phyloP scores from a whole-genome alignment of 768 basidiomycete genomes.

The Lentinula boryana region DNA sequence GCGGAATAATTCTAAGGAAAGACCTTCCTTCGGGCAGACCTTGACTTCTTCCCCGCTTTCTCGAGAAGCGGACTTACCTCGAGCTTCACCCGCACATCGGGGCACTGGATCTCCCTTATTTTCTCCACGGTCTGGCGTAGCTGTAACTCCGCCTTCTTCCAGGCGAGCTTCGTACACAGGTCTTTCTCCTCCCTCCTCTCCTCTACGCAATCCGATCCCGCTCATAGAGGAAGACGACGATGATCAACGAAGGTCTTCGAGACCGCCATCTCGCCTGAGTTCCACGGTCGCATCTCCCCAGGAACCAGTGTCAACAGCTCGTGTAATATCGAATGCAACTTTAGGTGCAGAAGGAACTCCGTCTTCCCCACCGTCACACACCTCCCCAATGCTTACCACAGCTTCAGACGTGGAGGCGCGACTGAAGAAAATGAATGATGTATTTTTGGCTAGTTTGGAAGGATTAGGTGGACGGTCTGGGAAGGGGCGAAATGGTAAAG shows the following conservation, averaged over 20 bases:
- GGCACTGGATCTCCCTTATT: neutral
- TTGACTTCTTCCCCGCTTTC: neutral
- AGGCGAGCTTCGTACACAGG: neutral
- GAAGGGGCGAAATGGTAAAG: neutral
- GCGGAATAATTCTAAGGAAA: neutral
- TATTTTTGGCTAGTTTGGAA: conserved; percentile 38
- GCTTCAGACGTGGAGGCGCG: conserved; percentile 40
- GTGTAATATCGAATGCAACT: neutral
- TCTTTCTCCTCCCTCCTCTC: neutral
- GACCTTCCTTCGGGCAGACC: neutral
- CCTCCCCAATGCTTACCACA: conserved; percentile 4
- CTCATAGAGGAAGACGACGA: neutral
- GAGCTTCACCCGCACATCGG: neutral
- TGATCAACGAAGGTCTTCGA: neutral
- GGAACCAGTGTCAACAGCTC: neutral
- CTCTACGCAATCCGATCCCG: neutral
- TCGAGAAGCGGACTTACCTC: neutral
- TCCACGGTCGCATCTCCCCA: neutral
- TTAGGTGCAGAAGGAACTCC: conserved; percentile 1
- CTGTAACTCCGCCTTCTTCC: neutral
- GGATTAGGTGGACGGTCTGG: conserved; percentile 25
- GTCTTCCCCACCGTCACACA: conserved; percentile 12
- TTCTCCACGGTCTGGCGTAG: neutral
- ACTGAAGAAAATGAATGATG: conserved; percentile 38
- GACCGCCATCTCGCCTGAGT: too few species aligned